Evolutionary conservation across 2,329 filamentous ascomycete species (phyloP).

Genomic region (Pestalotiopsis sp.): DNA sequence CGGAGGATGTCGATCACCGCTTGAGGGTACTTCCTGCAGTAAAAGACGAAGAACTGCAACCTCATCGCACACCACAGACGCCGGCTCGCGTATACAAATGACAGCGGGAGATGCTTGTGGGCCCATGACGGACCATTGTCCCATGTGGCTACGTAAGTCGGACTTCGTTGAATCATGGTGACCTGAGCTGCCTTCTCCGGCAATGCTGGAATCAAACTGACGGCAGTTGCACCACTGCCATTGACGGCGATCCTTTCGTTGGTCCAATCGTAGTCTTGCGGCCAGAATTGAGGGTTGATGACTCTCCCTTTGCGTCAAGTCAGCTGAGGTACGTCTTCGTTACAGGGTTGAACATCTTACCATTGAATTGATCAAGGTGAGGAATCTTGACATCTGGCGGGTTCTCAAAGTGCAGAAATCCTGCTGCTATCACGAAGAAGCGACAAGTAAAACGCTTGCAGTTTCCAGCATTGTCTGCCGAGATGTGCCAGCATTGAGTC

Average conservation of each 20-base stretch:
- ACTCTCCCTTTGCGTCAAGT: slow-evolving; percentile 51
- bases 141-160: slow-evolving; percentile 59
- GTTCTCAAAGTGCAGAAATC: background rate
- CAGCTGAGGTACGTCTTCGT: slow-evolving; percentile 33
- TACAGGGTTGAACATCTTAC: background rate
- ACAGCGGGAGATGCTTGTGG: background rate
- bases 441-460: background rate
- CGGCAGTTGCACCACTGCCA: slow-evolving; percentile 75
- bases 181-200: slow-evolving; percentile 64
- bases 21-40: background rate
- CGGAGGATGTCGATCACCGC: background rate
- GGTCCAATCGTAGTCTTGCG: slow-evolving; percentile 61
- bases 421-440: background rate
- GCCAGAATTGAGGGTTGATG: slow-evolving; percentile 70
- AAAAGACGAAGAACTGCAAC: background rate
- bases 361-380: background rate
- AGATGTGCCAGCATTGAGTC: background rate
- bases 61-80: background rate
- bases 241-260: slow-evolving; percentile 70
- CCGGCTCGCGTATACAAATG: slow-evolving; percentile 15
- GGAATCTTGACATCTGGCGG: background rate
- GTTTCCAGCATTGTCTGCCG: background rate
- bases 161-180: slow-evolving; percentile 79
- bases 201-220: slow-evolving; percentile 72
- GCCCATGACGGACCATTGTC: slow-evolving; percentile 26